Evolutionary conservation across 768 basidiomycete genomes (phyloP).

Genomic region (Pulveroboletus frians): DNA sequence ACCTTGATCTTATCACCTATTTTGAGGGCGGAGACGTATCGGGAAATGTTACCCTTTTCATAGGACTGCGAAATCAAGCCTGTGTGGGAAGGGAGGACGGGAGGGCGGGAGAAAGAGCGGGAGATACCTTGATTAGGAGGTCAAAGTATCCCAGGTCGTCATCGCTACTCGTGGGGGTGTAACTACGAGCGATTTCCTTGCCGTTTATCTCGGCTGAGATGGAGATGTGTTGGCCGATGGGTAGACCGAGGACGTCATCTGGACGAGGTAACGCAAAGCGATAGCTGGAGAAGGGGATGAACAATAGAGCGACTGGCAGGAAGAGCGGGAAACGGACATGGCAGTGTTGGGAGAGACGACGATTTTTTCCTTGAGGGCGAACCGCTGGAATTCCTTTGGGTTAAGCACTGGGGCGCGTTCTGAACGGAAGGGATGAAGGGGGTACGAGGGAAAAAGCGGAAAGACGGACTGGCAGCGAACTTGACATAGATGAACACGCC

Average conservation of each 20-base stretch:
- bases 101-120: not conserved
- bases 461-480: conserved; percentile 39
- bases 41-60: conserved; percentile 96
- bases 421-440: conserved; percentile 24
- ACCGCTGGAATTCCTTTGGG: conserved; percentile 74
- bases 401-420: conserved; percentile 69
- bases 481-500: conserved; percentile 51
- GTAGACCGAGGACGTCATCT: conserved; percentile 82
- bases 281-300: conserved; percentile 52
- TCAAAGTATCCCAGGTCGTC: conserved; percentile 93
- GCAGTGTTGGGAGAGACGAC: conserved; percentile 94
- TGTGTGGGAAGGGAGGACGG: not conserved
- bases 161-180: conserved; percentile 93
- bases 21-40: conserved; percentile 73
- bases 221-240: conserved; percentile 94
- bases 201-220: conserved; percentile 87
- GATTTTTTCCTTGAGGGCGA: conserved; percentile 75
- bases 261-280: conserved; percentile 78
- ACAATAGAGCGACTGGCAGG: not conserved
- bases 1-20: conserved; percentile 84
- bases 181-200: conserved; percentile 85
- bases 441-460: not conserved
- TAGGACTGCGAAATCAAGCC: conserved; percentile 57
- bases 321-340: conserved; percentile 49
- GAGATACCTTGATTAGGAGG: conserved; percentile 86